These are phyloP conservation scores for Leptographium wingfieldii DNA, from an alignment of 2,329 filamentous ascomycete species.

Conservation along the genomic window DNA sequence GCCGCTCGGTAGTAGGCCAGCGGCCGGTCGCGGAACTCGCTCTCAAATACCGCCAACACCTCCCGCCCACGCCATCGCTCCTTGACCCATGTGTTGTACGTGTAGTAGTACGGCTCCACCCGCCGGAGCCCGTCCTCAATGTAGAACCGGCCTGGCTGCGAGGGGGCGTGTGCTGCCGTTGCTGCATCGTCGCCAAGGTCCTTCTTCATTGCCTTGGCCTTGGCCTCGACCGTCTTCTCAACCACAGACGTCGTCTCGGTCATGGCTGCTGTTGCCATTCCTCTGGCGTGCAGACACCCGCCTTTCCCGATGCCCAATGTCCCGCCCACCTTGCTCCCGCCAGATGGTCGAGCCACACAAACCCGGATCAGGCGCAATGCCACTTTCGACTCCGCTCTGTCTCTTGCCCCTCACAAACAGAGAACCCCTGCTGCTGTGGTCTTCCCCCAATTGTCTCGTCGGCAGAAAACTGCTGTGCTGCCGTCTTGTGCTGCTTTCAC, in stretches of 20 bases:
- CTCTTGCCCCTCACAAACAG: too few species aligned
- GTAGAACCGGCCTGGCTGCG: constrained; percentile 49
- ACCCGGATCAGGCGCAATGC: constrained; percentile 2
- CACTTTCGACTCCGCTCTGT: neutral
- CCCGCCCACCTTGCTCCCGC: neutral
- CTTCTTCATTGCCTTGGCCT: constrained; percentile 5
- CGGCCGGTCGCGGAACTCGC: constrained; percentile 83
- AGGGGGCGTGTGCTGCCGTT: neutral
- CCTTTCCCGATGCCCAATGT: neutral
- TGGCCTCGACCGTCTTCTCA: neutral
- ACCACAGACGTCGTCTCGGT: neutral
- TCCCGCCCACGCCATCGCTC: constrained; percentile 76
- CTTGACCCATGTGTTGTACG: constrained; percentile 92
- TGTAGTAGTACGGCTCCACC: constrained; percentile 78
- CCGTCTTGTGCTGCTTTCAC: neutral
- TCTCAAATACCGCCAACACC: constrained; percentile 76
- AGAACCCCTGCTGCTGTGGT: neutral
- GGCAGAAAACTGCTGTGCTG: neutral
- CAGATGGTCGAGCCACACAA: neutral
- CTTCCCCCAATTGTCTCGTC: neutral
- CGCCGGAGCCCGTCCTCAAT: constrained; percentile 73
- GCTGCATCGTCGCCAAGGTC: constrained; percentile 5
- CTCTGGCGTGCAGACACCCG: neutral
- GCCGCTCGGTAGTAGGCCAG: constrained; percentile 77
- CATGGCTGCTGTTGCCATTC: neutral